A percentile compares a stretch with the other conserved stretches of the same genome.
Conservation (phyloP, 2,329 filamentous ascomycete genomes). For the Seiridium unicorne region DNA sequence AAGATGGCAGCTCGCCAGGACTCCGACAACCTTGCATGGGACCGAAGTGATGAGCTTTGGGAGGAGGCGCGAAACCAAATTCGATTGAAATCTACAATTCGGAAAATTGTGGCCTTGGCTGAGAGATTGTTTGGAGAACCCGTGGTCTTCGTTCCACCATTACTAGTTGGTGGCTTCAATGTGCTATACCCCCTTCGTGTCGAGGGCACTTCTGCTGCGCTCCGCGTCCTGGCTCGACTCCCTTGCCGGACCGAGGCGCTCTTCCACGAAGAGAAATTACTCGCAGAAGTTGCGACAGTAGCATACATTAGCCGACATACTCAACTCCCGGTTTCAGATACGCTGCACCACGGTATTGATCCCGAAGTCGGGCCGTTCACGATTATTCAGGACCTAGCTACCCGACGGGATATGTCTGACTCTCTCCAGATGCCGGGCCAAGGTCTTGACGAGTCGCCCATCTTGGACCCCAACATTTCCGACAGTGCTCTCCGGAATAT, state of each 20-base stretch:
- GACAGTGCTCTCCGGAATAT: conserved; percentile 29
- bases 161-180: conserved; percentile 27
- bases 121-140: conserved; percentile 13
- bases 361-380: conserved; percentile 34
- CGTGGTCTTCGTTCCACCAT: conserved; percentile 16
- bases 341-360: conserved; percentile 29
- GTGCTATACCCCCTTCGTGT: conserved; percentile 20
- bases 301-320: conserved; percentile 29
- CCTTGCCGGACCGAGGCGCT: conserved; percentile 17
- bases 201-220: conserved; percentile 9
- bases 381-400: conserved; percentile 35
- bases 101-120: conserved; percentile 18
- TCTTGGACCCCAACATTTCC: conserved; percentile 31
- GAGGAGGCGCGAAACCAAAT: conserved; percentile 22
- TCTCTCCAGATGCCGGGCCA: conserved; percentile 24
- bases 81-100: conserved; percentile 13
- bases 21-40: conserved; percentile 28
- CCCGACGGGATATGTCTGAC: conserved; percentile 24
- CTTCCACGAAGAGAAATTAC: conserved; percentile 34
- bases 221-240: conserved; percentile 18
- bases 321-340: conserved; percentile 30
- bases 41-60: conserved; percentile 24
- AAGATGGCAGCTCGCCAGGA: conserved; percentile 25
- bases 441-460: conserved; percentile 19
- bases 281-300: conserved; percentile 33